Evolutionary conservation across 1,139 yeast genomes (phyloP).

Genomic region (Lodderomyces elongisporus): DNA sequence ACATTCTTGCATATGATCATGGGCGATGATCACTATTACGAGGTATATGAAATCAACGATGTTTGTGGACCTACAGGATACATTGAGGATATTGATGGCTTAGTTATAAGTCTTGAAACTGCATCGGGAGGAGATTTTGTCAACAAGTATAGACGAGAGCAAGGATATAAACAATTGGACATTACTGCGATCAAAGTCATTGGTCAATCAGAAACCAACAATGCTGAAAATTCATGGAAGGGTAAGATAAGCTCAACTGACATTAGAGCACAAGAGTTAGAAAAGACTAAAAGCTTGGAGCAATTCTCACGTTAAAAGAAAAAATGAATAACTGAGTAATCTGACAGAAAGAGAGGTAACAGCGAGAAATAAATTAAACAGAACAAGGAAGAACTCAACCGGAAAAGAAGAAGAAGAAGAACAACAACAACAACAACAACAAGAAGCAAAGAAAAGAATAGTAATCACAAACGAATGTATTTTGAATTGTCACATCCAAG

Average conservation of each 20-base stretch:
- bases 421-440: constrained; percentile 2
- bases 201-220: constrained; percentile 48
- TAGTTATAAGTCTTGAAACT: constrained; percentile 80
- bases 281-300: constrained; percentile 4
- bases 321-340: no score
- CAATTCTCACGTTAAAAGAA: not conserved
- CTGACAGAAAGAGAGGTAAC: no score
- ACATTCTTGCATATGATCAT: constrained; percentile 39
- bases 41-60: constrained; percentile 62
- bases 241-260: constrained; percentile 84
- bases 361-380: no score
- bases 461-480: constrained; percentile 1
- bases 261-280: constrained; percentile 24
- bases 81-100: constrained; percentile 67
- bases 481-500: no score
- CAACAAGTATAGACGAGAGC: constrained; percentile 56
- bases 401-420: constrained; percentile 3
- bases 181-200: constrained; percentile 65
- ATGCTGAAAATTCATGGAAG: constrained; percentile 48
- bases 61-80: constrained; percentile 93
- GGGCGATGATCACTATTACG: constrained; percentile 39
- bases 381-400: constrained; percentile 1
- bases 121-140: constrained; percentile 67
- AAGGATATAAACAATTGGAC: constrained; percentile 49
- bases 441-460: constrained; percentile 3